A percentile compares a stretch with the other conserved stretches of the same genome.
Evolutionary conservation across 78 protist species (phyloP).

Genomic region (Mastigamoeba balamuthi): DNA sequence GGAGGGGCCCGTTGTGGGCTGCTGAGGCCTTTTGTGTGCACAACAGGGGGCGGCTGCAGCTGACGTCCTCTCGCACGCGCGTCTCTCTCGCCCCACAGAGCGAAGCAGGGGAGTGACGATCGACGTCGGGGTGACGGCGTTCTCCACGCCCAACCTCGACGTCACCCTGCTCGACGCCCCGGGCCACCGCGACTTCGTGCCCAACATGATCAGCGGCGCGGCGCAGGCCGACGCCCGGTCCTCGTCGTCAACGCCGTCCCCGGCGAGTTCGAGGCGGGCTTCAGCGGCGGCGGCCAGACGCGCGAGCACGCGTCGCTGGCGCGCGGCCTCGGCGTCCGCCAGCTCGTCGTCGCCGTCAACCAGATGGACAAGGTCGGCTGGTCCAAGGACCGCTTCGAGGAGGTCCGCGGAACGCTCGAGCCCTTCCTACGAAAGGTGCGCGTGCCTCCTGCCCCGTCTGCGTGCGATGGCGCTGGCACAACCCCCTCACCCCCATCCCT

Average conservation of each 20-base stretch:
- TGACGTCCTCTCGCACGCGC: not conserved
- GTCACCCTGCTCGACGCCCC: conserved; percentile 97
- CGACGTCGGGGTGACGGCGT: conserved; percentile 68
- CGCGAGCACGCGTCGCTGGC: conserved; percentile 85
- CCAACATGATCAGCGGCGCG: conserved; percentile 89
- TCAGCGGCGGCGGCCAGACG: conserved; percentile 84
- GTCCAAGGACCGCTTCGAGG: conserved; percentile 51
- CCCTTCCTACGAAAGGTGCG: conserved; percentile 22
- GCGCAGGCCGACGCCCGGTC: conserved; percentile 89
- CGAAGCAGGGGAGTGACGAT: conserved; percentile 84
- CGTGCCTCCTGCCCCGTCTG: not conserved
- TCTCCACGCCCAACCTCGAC: conserved; percentile 43
- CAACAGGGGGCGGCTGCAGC: not conserved
- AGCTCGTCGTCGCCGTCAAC: conserved; percentile 84
- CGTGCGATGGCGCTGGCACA: too few species aligned
- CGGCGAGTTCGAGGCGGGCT: conserved; percentile 89
- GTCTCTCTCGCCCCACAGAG: not conserved
- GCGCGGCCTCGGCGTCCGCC: conserved; percentile 72
- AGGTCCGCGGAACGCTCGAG: conserved; percentile 25
- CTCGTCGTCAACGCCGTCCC: conserved; percentile 73
- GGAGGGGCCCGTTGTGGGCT: too few species aligned
- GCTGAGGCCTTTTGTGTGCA: too few species aligned
- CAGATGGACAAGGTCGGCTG: conserved; percentile 68
- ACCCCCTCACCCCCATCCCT: too few species aligned
- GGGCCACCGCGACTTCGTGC: conserved; percentile 96